A percentile compares a stretch with the other conserved stretches of the same genome.
These are phyloP conservation scores for Erysimum cheiranthoides DNA, from an alignment of 345 rosid genomes.

Conservation along the genomic window DNA sequence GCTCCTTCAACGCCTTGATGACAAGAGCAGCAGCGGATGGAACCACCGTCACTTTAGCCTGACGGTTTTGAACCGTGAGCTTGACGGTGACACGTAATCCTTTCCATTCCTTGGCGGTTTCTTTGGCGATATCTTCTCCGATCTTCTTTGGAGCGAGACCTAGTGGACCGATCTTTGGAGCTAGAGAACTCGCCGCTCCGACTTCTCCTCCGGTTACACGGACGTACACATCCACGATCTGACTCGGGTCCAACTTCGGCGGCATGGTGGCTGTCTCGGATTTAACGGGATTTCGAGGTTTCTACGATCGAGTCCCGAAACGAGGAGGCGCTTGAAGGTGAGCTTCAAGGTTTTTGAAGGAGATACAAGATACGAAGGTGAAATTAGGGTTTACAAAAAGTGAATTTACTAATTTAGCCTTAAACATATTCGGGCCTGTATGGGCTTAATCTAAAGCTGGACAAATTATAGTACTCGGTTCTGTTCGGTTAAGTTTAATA, in stretches of 20 bases:
- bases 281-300: neutral
- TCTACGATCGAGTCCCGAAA: constrained; percentile 27
- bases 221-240: constrained; percentile 60
- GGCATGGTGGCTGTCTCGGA: constrained; percentile 51
- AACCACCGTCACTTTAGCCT: constrained; percentile 77
- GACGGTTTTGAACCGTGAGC: constrained; percentile 86
- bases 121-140: constrained; percentile 75
- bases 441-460: neutral
- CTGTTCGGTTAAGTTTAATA: constrained; percentile 15
- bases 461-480: neutral
- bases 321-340: constrained; percentile 35
- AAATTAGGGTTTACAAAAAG: constrained; percentile 44
- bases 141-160: constrained; percentile 88
- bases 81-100: constrained; percentile 78
- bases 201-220: constrained; percentile 68
- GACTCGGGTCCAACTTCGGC: constrained; percentile 59
- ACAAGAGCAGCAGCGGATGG: constrained; percentile 84
- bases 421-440: neutral
- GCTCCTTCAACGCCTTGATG: constrained; percentile 80
- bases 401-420: constrained; percentile 29
- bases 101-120: constrained; percentile 69
- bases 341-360: constrained; percentile 34
- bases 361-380: neutral
- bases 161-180: constrained; percentile 78
- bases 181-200: constrained; percentile 64